These are phyloP conservation scores for Cladobotryum protrusum DNA, from an alignment of 2,329 filamentous ascomycete genomes.

Conservation along the genomic window DNA sequence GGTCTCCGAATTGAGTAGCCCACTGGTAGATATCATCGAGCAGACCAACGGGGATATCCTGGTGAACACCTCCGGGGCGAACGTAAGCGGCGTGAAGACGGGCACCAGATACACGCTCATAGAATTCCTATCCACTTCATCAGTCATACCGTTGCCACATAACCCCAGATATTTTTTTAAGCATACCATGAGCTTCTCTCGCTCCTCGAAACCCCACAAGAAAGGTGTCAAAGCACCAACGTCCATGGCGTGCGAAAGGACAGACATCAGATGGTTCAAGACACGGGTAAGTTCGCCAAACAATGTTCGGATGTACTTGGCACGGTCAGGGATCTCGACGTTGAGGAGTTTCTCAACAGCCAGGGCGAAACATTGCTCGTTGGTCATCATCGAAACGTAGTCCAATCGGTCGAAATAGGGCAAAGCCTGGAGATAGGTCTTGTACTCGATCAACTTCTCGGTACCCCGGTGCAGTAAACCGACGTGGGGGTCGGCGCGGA, in stretches of 20 bases:
- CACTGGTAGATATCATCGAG: slow-evolving; percentile 99
- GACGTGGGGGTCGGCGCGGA: slow-evolving; percentile 94
- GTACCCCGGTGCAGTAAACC: slow-evolving; percentile 93
- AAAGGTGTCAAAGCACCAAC: slow-evolving; percentile 97
- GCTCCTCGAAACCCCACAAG: slow-evolving; percentile 98
- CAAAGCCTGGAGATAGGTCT: slow-evolving; percentile 95
- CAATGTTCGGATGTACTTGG: slow-evolving; percentile 93
- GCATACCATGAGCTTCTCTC: slow-evolving; percentile 97
- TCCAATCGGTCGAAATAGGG: slow-evolving; percentile 98
- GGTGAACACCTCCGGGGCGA: slow-evolving; percentile 90
- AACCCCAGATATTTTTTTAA: not conserved
- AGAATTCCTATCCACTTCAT: slow-evolving; percentile 73
- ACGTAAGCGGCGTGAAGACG: slow-evolving; percentile 97
- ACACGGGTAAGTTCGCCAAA: slow-evolving; percentile 93
- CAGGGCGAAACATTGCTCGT: slow-evolving; percentile 94
- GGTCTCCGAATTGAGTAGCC: slow-evolving; percentile 97
- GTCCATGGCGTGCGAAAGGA: slow-evolving; percentile 97
- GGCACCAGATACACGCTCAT: slow-evolving; percentile 96
- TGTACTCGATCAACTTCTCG: slow-evolving; percentile 99
- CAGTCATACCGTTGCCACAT: not conserved
- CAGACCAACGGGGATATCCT: slow-evolving; percentile 88
- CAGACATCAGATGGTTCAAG: slow-evolving; percentile 96
- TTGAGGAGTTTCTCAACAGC: slow-evolving; percentile 98
- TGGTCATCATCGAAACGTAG: slow-evolving; percentile 99
- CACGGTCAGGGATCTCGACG: slow-evolving; percentile 87